Percentiles rank a stretch among this genome's conserved stretches.
Conservation (phyloP, 169 alveolate genomes). For the Eimeria acervulina region DNA sequence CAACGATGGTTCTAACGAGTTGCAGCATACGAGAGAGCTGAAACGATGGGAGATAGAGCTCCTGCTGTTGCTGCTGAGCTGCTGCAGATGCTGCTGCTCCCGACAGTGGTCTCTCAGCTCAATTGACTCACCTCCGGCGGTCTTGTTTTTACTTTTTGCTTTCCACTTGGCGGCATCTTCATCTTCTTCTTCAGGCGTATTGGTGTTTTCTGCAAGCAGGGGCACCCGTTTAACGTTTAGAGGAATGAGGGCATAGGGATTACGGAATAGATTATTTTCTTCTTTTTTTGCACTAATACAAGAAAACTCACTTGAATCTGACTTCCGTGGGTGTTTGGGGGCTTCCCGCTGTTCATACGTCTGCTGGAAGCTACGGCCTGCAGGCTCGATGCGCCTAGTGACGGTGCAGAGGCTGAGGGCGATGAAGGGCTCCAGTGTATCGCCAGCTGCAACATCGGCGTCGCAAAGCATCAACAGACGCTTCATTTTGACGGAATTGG, state of each 20-base stretch:
- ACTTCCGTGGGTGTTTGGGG: not conserved
- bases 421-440: not conserved
- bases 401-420: constrained; percentile 53
- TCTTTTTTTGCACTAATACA: not conserved
- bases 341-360: constrained; percentile 8
- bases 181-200: constrained; percentile 13
- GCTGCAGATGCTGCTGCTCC: not conserved
- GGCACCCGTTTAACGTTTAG: not conserved
- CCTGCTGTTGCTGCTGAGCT: not conserved
- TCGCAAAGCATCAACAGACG: constrained; percentile 56
- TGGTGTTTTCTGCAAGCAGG: not conserved
- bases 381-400: constrained; percentile 67
- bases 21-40: not conserved
- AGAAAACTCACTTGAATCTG: not conserved
- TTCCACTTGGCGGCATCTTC: constrained; percentile 18
- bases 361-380: constrained; percentile 83
- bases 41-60: not conserved
- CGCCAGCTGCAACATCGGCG: constrained; percentile 13
- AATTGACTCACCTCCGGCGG: constrained; percentile 41
- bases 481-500: not conserved
- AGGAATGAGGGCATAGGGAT: not conserved
- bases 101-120: too few species aligned
- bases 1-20: not conserved
- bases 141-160: constrained; percentile 26
- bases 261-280: not conserved